Base-by-base conservation (phyloP, 768 basidiomycete species). In the Boletellus ananas region DNA sequence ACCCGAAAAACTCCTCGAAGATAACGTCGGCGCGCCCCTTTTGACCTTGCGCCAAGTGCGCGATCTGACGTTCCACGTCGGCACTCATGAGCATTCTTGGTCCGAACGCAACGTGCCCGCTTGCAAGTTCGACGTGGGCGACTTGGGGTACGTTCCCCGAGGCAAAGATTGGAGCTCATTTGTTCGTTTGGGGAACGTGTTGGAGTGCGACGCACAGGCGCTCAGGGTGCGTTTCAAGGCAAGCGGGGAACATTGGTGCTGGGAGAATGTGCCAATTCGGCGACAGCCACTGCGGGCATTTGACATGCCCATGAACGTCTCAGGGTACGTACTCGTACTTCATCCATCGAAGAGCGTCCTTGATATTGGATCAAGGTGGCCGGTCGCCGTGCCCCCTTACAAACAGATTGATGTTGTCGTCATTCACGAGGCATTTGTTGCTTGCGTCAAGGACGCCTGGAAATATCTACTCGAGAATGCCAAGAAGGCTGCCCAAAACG, bases 61-160 rank as follows among this genome's bases (percentile, higher is more conserved):
- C 16, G 57, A 69, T 41, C 60, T 71, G 14, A 73, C 67, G 20
- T 62, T 77, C 38, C 61, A 68, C 33, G 59, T 67, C 11, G 58
- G 62, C 27, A 40, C 55, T 9, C 74, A 73, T 41, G 63, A 70
- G n/a, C 70, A 74, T 46, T 61, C 63, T 9, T 78, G 76, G 76
- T 61, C 65, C 8, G 67, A 73, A 52, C 68, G 63, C 23, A 64
- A 66, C 13, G 73, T 78, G 25, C 70, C 72, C 2, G 60, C 73
- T 2, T 64, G 70, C 52, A 70, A 70, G 45, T 76, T 73, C 49
- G 37, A 56, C 5, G 69, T 74, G 18, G 77, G 78, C 8, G 77
- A 79, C 50, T 54, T 75, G 21, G 77, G 77, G 14, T 78, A 76
- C 47, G 58, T 77, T 31, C 71, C 71, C 0, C 41, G 49, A 0